Conservation (phyloP, 768 basidiomycete species). For the Boletus rubescentipes region DNA sequence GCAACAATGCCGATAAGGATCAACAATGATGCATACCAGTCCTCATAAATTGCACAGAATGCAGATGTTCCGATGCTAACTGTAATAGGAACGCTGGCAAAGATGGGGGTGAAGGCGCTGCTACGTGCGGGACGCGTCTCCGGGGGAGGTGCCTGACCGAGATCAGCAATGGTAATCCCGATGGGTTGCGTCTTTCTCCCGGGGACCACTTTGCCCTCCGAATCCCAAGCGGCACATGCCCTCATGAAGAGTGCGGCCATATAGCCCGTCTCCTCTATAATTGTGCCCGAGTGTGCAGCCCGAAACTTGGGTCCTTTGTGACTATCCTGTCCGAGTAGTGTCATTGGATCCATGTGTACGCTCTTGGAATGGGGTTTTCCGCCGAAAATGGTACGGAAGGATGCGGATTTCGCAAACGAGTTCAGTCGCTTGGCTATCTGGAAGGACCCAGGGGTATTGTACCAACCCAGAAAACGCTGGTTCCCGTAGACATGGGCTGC, state of each 20-base stretch:
- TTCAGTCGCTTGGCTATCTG: slow-evolving; percentile 23
- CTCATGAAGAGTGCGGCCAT: slow-evolving; percentile 52
- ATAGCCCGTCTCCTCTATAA: slow-evolving; percentile 43
- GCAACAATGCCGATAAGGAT: slow-evolving; percentile 31
- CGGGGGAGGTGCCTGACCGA: slow-evolving; percentile 4
- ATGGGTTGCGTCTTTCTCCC: slow-evolving; percentile 12
- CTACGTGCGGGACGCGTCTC: slow-evolving; percentile 7
- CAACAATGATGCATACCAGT: slow-evolving; percentile 29
- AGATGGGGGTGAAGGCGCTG: background rate
- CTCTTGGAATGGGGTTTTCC: slow-evolving; percentile 11
- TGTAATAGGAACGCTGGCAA: slow-evolving; percentile 21
- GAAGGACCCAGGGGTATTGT: slow-evolving; percentile 35
- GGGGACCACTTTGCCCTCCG: slow-evolving; percentile 6
- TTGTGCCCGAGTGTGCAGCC: slow-evolving; percentile 64
- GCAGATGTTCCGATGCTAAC: slow-evolving; percentile 21
- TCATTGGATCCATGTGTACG: slow-evolving; percentile 18
- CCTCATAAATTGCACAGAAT: slow-evolving; percentile 17
- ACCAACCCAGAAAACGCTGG: slow-evolving; percentile 33
- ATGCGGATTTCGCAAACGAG: slow-evolving; percentile 13
- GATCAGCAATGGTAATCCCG: slow-evolving; percentile 8
- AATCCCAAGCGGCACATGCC: slow-evolving; percentile 10
- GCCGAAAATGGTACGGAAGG: background rate
- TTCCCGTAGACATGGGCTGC: slow-evolving; percentile 27
- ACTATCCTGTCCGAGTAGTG: slow-evolving; percentile 15
- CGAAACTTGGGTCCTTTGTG: slow-evolving; percentile 62